phyloP scores from a whole-genome alignment of 2,329 filamentous ascomycete genomes.

The Pseudodiploospora longispora region DNA sequence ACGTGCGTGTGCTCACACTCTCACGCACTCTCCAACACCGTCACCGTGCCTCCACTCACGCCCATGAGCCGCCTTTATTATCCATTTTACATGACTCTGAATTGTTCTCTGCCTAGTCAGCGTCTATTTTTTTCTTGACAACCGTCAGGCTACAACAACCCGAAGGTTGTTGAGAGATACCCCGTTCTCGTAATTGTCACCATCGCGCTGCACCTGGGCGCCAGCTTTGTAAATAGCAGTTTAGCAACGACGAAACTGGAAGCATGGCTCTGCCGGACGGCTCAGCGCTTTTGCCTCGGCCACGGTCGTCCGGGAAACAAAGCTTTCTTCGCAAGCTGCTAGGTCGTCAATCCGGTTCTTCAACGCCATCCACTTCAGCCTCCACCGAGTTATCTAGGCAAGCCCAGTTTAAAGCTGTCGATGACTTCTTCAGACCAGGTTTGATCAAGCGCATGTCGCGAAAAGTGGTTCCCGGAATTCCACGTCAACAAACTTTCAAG shows the following conservation, averaged over 20 bases:
- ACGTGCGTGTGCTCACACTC: too few species aligned
- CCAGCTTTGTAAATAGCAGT: too few species aligned
- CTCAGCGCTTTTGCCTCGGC: constrained; percentile 20
- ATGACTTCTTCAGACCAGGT: constrained; percentile 24
- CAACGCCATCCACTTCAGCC: constrained; percentile 4
- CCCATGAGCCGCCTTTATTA: too few species aligned
- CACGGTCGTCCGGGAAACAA: constrained; percentile 16
- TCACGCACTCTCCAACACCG: too few species aligned
- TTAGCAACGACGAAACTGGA: too few species aligned
- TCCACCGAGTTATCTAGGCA: constrained; percentile 1
- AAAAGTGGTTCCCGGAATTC: constrained; percentile 69
- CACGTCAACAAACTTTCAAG: constrained; percentile 70
- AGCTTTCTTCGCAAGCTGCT: constrained; percentile 22
- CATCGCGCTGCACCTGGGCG: neutral
- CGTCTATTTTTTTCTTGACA: too few species aligned
- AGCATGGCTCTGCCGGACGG: constrained; percentile 25
- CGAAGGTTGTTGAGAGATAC: too few species aligned
- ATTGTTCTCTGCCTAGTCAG: too few species aligned
- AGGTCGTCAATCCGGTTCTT: constrained; percentile 12
- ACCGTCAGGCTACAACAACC: too few species aligned
- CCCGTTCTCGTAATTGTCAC: too few species aligned
- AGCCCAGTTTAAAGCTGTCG: constrained; percentile 4
- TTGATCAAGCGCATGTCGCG: constrained; percentile 37
- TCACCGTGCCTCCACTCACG: too few species aligned
- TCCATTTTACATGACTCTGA: too few species aligned